Evolutionary conservation across 495 filamentous ascomycete species (phyloP), one percentile per base, ranked within the genome.

Genomic region (Cetradonia linearis): DNA sequence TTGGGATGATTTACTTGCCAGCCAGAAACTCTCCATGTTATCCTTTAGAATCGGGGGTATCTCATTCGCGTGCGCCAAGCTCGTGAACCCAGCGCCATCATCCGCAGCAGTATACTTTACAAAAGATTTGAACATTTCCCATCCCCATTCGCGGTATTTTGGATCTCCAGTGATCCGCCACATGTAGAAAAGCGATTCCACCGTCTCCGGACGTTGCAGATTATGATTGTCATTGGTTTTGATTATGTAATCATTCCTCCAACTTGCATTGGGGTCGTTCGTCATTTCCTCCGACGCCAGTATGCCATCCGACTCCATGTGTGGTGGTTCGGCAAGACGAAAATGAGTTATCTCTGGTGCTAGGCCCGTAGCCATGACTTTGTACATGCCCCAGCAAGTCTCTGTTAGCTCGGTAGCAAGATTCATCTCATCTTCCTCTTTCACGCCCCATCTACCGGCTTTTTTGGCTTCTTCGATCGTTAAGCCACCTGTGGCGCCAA

Each of bases 351-450:
- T 97, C 71, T 99, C 93, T 1, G 87, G 83, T 0, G 93, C 93
- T 3, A 99, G 83, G 1, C 91, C 91, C 3, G 92, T 96, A 10
- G 82, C 78, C 58, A 89, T 96, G 53, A 77, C 83, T 61, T 86
- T 83, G 73, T 99, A 97, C 82, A 94, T 96, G 65, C 88, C 90
- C 86, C 91, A 96, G 79, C 93, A 99, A 13, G 93, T 97, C 49
- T 95, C 91, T 79, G 88, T 96, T 55, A 99, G 76, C 73, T 97
- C 90, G 60, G 81, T 79, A 16, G 93, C 87, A 18, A 99, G 81
- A 47, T 81, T 71, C 70, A 99, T 88, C 68, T 96, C 89, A 56
- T 87, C 86, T 37, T 95, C 90, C 56, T 93, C 83, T 66, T 88
- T 79, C 61, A 82, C 77, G 10, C 78, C 79, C 94, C 94, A 99